These are phyloP conservation scores for Candida nitratophila DNA, from an alignment of 805 yeast genomes.

Conservation along the genomic window DNA sequence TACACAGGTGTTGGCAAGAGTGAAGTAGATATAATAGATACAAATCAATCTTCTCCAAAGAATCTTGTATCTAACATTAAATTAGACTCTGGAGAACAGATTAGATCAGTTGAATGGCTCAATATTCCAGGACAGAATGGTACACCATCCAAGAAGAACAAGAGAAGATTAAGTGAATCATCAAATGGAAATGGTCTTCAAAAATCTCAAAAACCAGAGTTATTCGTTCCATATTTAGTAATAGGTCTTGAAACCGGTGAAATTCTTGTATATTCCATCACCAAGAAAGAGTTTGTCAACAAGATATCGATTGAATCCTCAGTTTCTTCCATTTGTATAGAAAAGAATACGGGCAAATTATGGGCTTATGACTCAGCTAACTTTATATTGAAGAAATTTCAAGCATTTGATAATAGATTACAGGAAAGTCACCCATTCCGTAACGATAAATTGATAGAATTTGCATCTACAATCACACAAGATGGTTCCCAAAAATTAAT, in stretches of 20 bases:
- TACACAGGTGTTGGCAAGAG: conserved; percentile 34
- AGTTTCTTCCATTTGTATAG: conserved; percentile 20
- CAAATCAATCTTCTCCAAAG: conserved; percentile 14
- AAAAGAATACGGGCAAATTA: conserved; percentile 17
- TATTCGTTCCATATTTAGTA: not conserved
- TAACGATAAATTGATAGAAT: conserved; percentile 12
- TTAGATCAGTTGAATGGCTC: conserved; percentile 33
- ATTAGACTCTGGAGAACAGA: conserved; percentile 32
- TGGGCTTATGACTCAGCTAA: conserved; percentile 23
- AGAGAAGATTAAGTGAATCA: not conserved
- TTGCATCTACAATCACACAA: conserved; percentile 18
- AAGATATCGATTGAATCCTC: conserved; percentile 28
- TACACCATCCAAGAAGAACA: not conserved
- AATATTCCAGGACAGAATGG: conserved; percentile 1
- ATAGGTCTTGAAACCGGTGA: conserved; percentile 22
- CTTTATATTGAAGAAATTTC: conserved; percentile 18
- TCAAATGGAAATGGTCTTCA: not conserved
- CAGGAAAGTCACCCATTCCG: conserved; percentile 11
- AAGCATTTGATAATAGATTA: conserved; percentile 15
- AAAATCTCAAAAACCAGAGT: not conserved
- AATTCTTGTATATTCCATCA: conserved; percentile 37
- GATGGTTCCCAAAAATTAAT: conserved; percentile 8
- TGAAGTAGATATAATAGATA: conserved; percentile 34
- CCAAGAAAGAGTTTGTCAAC: conserved; percentile 28
- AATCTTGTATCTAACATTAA: conserved; percentile 29